Evolutionary conservation across 2,329 filamentous ascomycete species (phyloP).

Genomic region (Chaetomium olivaceum): DNA sequence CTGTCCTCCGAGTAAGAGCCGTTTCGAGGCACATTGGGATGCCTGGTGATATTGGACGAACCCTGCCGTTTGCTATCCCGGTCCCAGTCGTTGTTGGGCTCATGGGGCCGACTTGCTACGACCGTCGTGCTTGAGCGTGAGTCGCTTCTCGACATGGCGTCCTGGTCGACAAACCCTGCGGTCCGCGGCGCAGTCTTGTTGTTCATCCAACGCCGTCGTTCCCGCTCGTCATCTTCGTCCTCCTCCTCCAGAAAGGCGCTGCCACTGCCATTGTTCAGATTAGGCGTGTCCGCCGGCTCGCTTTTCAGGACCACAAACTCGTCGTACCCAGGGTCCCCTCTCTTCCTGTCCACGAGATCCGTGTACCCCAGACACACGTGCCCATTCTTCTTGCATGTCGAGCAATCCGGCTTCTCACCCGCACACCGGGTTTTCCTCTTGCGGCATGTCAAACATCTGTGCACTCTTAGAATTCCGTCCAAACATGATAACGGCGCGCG

Average conservation of each 20-base stretch:
- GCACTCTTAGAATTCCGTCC: slow-evolving; percentile 19
- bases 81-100: slow-evolving; percentile 34
- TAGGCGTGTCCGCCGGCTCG: slow-evolving; percentile 31
- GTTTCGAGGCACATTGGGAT: slow-evolving; percentile 35
- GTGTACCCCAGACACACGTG: slow-evolving; percentile 69
- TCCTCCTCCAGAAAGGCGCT: slow-evolving; percentile 41
- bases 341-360: slow-evolving; percentile 53
- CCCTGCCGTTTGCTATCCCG: slow-evolving; percentile 26
- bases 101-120: slow-evolving; percentile 20
- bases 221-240: slow-evolving; percentile 36
- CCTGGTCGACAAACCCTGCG: slow-evolving; percentile 33
- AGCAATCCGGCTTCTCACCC: slow-evolving; percentile 70
- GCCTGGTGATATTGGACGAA: slow-evolving; percentile 24
- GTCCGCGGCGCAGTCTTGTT: slow-evolving; percentile 32
- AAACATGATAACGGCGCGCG: neutral
- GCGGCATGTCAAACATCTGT: slow-evolving; percentile 70
- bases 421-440: slow-evolving; percentile 75
- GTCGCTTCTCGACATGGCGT: slow-evolving; percentile 26
- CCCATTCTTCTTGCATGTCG: slow-evolving; percentile 70
- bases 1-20: slow-evolving; percentile 46
- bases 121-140: slow-evolving; percentile 30
- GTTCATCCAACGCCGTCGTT: slow-evolving; percentile 37
- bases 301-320: slow-evolving; percentile 22
- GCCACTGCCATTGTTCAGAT: slow-evolving; percentile 36
- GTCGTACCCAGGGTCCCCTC: slow-evolving; percentile 30